A percentile compares a stretch with the other conserved stretches of the same genome.
Evolutionary conservation across 2,329 filamentous ascomycete species (phyloP).

Genomic region (Fusarium subglutinans): DNA sequence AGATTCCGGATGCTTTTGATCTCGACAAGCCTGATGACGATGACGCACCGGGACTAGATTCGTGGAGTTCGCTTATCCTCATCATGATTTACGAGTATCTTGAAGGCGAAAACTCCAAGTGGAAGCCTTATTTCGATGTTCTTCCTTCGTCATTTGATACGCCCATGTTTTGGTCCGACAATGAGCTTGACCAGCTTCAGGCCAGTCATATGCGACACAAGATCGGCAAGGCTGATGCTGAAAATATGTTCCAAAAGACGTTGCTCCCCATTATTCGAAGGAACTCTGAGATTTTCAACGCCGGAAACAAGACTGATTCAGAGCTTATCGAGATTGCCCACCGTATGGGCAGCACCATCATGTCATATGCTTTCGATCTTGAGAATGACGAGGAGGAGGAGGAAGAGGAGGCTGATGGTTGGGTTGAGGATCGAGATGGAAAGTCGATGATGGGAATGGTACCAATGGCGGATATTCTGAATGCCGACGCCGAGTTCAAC

Average conservation of each 20-base stretch:
- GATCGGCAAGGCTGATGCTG: constrained; percentile 78
- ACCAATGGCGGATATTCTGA: constrained; percentile 88
- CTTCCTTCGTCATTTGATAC: constrained; percentile 80
- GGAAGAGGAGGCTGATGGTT: constrained; percentile 70
- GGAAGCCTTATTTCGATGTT: constrained; percentile 82
- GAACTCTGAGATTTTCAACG: constrained; percentile 56
- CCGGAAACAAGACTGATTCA: constrained; percentile 51
- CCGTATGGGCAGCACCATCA: constrained; percentile 86
- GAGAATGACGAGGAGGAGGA: constrained; percentile 66
- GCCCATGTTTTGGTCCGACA: constrained; percentile 85
- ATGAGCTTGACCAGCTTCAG: constrained; percentile 77
- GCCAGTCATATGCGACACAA: constrained; percentile 80
- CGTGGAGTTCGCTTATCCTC: constrained; percentile 73
- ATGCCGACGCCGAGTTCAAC: constrained; percentile 89
- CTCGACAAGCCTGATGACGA: constrained; percentile 49
- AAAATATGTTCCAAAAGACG: constrained; percentile 70
- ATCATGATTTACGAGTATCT: constrained; percentile 81
- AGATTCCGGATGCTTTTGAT: constrained; percentile 64
- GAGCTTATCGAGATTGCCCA: constrained; percentile 69
- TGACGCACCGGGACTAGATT: constrained; percentile 54
- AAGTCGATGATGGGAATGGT: constrained; percentile 82
- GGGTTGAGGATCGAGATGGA: constrained; percentile 70
- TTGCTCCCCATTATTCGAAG: constrained; percentile 62
- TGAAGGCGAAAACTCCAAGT: constrained; percentile 68
- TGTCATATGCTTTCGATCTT: constrained; percentile 93